phyloP scores from a whole-genome alignment of 2,329 filamentous ascomycete genomes.

The Neonectria ditissima region DNA sequence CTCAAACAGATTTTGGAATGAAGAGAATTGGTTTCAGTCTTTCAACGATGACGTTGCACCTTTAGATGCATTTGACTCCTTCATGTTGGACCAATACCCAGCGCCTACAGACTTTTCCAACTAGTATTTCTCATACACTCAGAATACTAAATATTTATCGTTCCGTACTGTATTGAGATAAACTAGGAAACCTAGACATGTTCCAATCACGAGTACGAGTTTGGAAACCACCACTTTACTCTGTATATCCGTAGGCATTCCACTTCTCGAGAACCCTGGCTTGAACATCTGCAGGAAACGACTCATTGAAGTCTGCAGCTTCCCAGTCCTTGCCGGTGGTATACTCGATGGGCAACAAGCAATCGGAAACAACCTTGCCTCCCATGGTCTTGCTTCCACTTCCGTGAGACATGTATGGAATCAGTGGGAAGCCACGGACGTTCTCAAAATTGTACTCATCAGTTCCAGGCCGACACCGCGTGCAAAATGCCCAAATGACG shows the following conservation, averaged over 20 bases:
- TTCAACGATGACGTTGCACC: conserved; percentile 33
- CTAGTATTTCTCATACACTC: too few relatives aligned
- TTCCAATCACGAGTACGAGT: not conserved
- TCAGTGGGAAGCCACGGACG: conserved; percentile 55
- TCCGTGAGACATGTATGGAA: conserved; percentile 61
- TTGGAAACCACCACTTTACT: not conserved
- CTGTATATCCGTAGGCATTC: conserved; percentile 50
- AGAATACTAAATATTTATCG: too few relatives aligned
- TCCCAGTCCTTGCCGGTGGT: conserved; percentile 49
- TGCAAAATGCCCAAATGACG: conserved; percentile 62
- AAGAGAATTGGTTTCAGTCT: conserved; percentile 32
- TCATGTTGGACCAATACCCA: conserved; percentile 30
- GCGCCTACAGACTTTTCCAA: not conserved
- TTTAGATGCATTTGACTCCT: conserved; percentile 32
- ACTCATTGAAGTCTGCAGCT: conserved; percentile 48
- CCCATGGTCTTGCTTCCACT: conserved; percentile 47
- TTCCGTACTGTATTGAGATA: not conserved
- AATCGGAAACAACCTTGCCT: conserved; percentile 61
- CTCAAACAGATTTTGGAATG: not conserved
- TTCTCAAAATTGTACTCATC: conserved; percentile 62
- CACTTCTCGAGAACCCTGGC: conserved; percentile 47
- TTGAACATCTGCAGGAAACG: conserved; percentile 55
- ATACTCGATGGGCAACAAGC: conserved; percentile 57
- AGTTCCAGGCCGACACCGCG: conserved; percentile 57
- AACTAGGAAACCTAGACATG: not conserved